A percentile compares a stretch with the other conserved stretches of the same genome.
phyloP scores from a whole-genome alignment of 1,284 basidiomycete genomes.

The Cryptococcus jaspeensis region DNA sequence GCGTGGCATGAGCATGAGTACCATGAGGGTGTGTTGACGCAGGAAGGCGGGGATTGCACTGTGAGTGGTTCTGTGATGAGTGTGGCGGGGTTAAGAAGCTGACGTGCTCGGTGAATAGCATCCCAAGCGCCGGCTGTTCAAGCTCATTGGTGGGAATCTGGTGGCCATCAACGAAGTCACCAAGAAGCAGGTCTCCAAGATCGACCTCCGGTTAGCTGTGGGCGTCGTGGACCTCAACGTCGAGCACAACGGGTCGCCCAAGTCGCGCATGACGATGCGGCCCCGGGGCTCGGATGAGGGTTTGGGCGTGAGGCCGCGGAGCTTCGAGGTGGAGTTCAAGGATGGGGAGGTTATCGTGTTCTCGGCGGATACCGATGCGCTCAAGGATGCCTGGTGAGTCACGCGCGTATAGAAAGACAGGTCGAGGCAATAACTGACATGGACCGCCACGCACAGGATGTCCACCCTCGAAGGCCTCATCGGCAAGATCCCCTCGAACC shows the following conservation, averaged over 20 bases:
- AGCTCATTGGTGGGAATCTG: constrained; percentile 80
- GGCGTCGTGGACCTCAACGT: constrained; percentile 69
- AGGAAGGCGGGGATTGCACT: constrained; percentile 89
- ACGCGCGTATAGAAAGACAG: background rate
- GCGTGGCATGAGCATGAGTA: constrained; percentile 90
- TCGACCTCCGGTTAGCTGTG: constrained; percentile 82
- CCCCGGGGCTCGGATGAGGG: constrained; percentile 66
- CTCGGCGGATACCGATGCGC: constrained; percentile 85
- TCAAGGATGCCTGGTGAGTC: constrained; percentile 80
- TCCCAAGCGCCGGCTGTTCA: constrained; percentile 82
- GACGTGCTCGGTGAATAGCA: constrained; percentile 33
- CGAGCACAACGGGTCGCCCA: constrained; percentile 34
- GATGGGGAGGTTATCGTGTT: constrained; percentile 80
- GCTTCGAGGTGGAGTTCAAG: constrained; percentile 81
- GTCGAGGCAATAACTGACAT: background rate
- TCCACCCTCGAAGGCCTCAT: constrained; percentile 74
- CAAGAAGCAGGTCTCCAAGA: constrained; percentile 82
- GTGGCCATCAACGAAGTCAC: constrained; percentile 94
- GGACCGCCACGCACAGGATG: constrained; percentile 73
- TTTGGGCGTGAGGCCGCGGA: constrained; percentile 61
- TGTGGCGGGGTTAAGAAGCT: too few relatives aligned
- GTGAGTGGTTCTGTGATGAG: constrained; percentile 57
- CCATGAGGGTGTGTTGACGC: constrained; percentile 89
- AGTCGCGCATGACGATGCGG: constrained; percentile 43
- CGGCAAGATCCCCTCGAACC: constrained; percentile 81